Evolutionary conservation across 1,139 yeast genomes (phyloP), one percentile per base, ranked within the genome.

Genomic region (Zygosaccharomyces pseudobailii): DNA sequence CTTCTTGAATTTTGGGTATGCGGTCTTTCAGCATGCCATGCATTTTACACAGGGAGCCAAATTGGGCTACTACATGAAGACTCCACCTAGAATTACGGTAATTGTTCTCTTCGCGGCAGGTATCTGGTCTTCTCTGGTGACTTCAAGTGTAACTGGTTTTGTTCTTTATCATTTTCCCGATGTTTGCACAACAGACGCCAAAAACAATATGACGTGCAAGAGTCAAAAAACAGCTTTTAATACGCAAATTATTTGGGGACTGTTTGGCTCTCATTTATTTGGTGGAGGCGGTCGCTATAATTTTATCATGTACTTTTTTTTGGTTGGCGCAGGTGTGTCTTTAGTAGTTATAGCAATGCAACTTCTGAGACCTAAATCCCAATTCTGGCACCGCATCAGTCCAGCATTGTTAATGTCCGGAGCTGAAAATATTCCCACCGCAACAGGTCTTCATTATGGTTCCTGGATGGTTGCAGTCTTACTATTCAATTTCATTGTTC

Each of bases 171-270:
- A 69, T 46, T 73, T 82, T 48, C 69, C 68, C 3, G 69, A 70
- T 47, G 66, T 82, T 47, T 83, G 88, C 67, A 55, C 58, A 2
- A 55, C 71, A 4, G 56, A 65, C 38, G 82, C 79, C 61, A 50
- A 55, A 3, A 67, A 69, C 32, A 66, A 67, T 24, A 77, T 76
- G 58, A 66, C 75, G 1, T 79, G 84, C 59, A 78, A 81, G 3
- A 63, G 65, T 21, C 73, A 73, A 4, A 67, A 67, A 30, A 74
- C 74, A 1, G 78, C 73, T 59, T 80, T 70, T 65, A 71, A 72
- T 42, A 79, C 85, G 6, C 74, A 81, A 3, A 74, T 82, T 32
- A 70, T 78, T 38, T 82, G 87, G 87, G 86, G 86, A 43, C 76
- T 77, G 7, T 75, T 80, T 53, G 85, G 84, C 1, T 82, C 84